phyloP scores from a whole-genome alignment of 768 basidiomycete genomes.

The Candolleomyces aberdarensis region DNA sequence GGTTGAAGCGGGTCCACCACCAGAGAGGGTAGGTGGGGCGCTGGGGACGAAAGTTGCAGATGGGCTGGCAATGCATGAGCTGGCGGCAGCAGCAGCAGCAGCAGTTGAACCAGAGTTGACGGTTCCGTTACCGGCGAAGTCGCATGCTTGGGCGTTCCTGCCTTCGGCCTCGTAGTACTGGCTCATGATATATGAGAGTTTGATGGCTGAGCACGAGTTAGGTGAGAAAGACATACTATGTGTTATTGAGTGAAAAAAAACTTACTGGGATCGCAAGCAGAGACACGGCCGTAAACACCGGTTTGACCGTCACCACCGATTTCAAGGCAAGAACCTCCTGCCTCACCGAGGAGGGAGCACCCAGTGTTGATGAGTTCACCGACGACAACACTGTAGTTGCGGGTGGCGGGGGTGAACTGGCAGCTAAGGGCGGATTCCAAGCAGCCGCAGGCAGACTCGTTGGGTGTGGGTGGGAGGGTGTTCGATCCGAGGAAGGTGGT shows the following conservation, averaged over 20 bases:
- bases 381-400: conserved; percentile 56
- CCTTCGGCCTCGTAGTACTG: conserved; percentile 67
- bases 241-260: neutral
- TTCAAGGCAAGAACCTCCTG: conserved; percentile 58
- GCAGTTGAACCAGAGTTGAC: conserved; percentile 52
- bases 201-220: conserved; percentile 47
- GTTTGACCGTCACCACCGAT: conserved; percentile 71
- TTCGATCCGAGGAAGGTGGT: conserved; percentile 62
- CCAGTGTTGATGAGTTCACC: conserved; percentile 63
- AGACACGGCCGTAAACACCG: conserved; percentile 74
- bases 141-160: conserved; percentile 61
- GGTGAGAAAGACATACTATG: neutral
- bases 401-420: conserved; percentile 61
- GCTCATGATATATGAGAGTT: conserved; percentile 82
- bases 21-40: conserved; percentile 28
- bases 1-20: conserved; percentile 19
- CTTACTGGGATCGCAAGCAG: conserved; percentile 79
- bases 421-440: conserved; percentile 68
- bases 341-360: conserved; percentile 70
- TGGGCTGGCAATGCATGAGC: conserved; percentile 65
- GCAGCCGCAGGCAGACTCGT: conserved; percentile 77
- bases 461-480: conserved; percentile 81
- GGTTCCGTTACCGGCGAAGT: conserved; percentile 83
- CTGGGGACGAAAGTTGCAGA: conserved; percentile 62
- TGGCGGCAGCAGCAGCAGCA: conserved; percentile 53